These are phyloP conservation scores for Hippophae gyantsensis DNA, from an alignment of 306 rosid genomes.

Conservation along the genomic window DNA sequence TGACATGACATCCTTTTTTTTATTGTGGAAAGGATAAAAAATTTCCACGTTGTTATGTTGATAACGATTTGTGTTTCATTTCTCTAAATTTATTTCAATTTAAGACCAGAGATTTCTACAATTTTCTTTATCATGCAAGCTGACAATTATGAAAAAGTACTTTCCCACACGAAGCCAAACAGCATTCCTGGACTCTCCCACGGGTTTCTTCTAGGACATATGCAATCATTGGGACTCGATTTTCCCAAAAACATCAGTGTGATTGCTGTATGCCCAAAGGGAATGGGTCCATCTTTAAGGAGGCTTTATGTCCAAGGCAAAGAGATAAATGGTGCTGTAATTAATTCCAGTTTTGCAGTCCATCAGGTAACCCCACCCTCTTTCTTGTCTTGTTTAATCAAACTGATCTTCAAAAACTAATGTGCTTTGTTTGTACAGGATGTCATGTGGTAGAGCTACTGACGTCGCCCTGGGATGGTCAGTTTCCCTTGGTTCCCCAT, in stretches of 20 bases:
- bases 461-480: conserved; percentile 97
- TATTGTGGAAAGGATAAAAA: not conserved
- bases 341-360: conserved; percentile 88
- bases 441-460: conserved; percentile 89
- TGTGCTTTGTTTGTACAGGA: conserved; percentile 39
- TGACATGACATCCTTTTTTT: not conserved
- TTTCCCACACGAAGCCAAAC: conserved; percentile 84
- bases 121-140: conserved; percentile 44
- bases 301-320: conserved; percentile 94
- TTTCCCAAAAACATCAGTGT: conserved; percentile 86
- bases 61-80: no score
- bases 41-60: no score
- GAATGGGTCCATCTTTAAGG: conserved; percentile 99
- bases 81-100: no score
- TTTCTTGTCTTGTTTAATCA: not conserved
- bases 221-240: conserved; percentile 72
- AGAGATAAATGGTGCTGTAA: conserved; percentile 96
- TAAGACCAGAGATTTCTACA: no score
- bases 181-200: conserved; percentile 96
- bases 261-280: conserved; percentile 96
- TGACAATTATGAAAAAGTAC: conserved; percentile 70
- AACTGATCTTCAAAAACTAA: conserved; percentile 2
- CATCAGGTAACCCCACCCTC: conserved; percentile 49
- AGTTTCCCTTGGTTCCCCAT: conserved; percentile 94
- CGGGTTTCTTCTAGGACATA: conserved; percentile 94